Base-by-base conservation (phyloP, 371 early-diverging fungal genomes). In the Rhizomucor miehei region DNA sequence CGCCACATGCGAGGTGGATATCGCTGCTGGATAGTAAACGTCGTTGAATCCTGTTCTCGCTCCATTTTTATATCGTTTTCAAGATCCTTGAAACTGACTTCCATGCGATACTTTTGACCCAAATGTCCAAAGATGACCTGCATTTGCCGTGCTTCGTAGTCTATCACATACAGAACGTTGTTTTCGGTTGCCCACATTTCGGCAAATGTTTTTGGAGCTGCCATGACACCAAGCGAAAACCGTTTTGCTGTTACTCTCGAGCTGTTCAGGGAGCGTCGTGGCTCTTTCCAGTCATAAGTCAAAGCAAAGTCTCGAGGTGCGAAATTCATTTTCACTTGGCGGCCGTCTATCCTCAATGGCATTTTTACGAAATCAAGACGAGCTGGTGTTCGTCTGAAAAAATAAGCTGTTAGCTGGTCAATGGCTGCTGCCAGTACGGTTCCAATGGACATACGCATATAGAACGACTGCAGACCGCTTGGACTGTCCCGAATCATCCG, bases 1-100 rank as follows among this genome's bases (percentile, higher is more conserved):
- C 49, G 52, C 68, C 69, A 72, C 56, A 61, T 69, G 0, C 63
- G 51, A 3, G 67, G 60, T 10, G 79, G 73, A 43, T 63, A 50
- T 38, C 58, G 44, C 13, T 71, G 38, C 12, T 58, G 53, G 1
- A 75, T 62, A 0, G 75, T 78, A 23, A 78, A 54, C 13, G 50
- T 58, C 0, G 48, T 52, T 0, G 29, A 16, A 6, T 53, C 13
- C 1, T 37, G 38, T 0, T 65, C 65, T 9, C 60, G 21, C 25
- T 72, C 73, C 3, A 71, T 50, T 3, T 44, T 44, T 16, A 73
- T 62, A 21, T 64, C 57, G 0, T 44, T 49, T 20, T 54, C 57
- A 11, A 40, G 12, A 36, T 71, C 73, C 36, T 75, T 71, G 37
- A 78, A 75, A 1, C 51, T 54, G 35, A 62, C 62, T 23, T 66